Evolutionary conservation across 106 monocot species (phyloP), one percentile per base, ranked within the genome.

Genomic region (Iris macrosiphon): DNA sequence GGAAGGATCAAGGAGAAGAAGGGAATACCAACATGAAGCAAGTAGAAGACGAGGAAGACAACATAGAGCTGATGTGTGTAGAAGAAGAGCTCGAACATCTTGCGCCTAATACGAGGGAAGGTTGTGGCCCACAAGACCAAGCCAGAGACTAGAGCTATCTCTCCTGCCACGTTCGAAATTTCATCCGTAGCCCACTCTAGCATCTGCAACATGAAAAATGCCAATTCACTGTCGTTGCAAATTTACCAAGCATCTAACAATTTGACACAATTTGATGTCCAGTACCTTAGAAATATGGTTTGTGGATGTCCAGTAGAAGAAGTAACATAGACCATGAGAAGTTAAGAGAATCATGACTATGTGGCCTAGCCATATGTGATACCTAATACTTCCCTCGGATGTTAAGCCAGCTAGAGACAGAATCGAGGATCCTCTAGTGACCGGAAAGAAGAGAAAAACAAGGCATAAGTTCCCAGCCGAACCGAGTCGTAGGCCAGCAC

Each of bases 331-430:
- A 9, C 88, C 84, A 59, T 88, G 93, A 1, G 54, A 27, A 6
- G 72, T 74, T 64, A 94, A 71, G 28, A 88, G 15, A 17, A 32
- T 20, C 84, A 94, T 78, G 49, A 60, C 75, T 21, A 78, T 58
- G 49, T 94, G 88, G 3, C 93, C 93, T 4, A 94, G 29, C 93
- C 93, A 94, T 5, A 88, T 55, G 25, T 94, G 93, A 56, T 94
- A 94, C 64, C 75, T 86, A 60, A 94, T 57, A 57, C 81, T 88
- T 49, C 65, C 25, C 19, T 94, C 88, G 5, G 93, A 84, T 0
- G 84, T 81, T 7, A 94, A 63, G 7, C 88, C 88, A 1, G 76
- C 0, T 19, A 94, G 84, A 22, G 84, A 88, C 37, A 94, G 66
- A 37, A 94, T 40, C 0, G 88, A 79, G 0, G 88, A 94, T 3